Conservation (phyloP, 495 filamentous ascomycete species). For the Thermochaetoides thermophila region DNA sequence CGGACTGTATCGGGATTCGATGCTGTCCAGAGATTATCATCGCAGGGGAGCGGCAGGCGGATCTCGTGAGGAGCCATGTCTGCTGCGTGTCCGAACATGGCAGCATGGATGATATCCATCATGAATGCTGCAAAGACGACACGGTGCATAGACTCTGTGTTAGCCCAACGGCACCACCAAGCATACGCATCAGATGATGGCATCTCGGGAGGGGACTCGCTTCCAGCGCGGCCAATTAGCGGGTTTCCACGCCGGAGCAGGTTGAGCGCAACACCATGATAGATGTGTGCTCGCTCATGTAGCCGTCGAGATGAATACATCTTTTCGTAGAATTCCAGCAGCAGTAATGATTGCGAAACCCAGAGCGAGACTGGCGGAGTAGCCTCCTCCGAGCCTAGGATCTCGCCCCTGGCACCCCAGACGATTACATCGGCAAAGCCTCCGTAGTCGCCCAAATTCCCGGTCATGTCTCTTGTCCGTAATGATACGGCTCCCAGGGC, state of each 20-base stretch:
- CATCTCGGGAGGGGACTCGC: slow-evolving; percentile 73
- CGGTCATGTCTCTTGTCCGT: slow-evolving; percentile 55
- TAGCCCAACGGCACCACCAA: slow-evolving; percentile 92
- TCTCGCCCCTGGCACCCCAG: slow-evolving; percentile 71
- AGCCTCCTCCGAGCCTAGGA: slow-evolving; percentile 76
- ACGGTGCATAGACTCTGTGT: slow-evolving; percentile 78
- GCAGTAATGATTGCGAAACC: slow-evolving; percentile 80
- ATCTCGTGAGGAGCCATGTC: slow-evolving; percentile 96
- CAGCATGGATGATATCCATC: slow-evolving; percentile 85
- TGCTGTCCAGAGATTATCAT: slow-evolving; percentile 87
- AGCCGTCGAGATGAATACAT: slow-evolving; percentile 78
- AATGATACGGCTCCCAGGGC: slow-evolving; percentile 82
- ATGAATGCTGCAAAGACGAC: slow-evolving; percentile 93
- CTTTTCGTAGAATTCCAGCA: slow-evolving; percentile 93
- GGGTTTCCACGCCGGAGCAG: slow-evolving; percentile 87
- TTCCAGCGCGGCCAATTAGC: slow-evolving; percentile 72
- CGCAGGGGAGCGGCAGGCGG: slow-evolving; percentile 81
- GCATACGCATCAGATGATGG: slow-evolving; percentile 51
- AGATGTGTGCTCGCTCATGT: slow-evolving; percentile 91
- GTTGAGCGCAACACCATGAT: slow-evolving; percentile 87
- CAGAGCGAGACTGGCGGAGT: slow-evolving; percentile 82
- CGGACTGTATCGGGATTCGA: slow-evolving; percentile 74
- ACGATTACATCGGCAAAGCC: slow-evolving; percentile 73
- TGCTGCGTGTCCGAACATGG: slow-evolving; percentile 92
- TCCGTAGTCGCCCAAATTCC: slow-evolving; percentile 52